Evolutionary conservation across 352 stramenopile species (phyloP).

Genomic region (Pythium coloratum): DNA sequence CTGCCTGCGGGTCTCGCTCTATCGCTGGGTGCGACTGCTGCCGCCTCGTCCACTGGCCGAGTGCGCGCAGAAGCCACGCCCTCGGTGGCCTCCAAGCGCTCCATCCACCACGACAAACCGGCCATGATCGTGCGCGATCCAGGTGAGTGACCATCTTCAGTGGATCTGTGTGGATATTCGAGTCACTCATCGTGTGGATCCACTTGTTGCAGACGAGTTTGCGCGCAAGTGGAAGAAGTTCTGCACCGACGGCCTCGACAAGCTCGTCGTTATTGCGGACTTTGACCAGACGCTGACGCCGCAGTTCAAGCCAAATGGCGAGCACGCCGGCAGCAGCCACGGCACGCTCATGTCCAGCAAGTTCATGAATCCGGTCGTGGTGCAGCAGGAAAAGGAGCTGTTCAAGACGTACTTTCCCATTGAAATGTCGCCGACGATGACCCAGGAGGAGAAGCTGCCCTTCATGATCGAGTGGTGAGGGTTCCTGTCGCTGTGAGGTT

Average conservation of each 20-base stretch:
- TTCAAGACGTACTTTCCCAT: slow-evolving; percentile 83
- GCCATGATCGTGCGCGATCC: slow-evolving; percentile 43
- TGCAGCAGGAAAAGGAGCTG: slow-evolving; percentile 29
- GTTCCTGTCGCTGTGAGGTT: no score
- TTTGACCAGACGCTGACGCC: slow-evolving; percentile 78
- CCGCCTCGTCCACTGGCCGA: background rate
- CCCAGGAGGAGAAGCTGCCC: slow-evolving; percentile 71
- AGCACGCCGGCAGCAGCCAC: slow-evolving; percentile 56
- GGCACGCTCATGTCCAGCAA: slow-evolving; percentile 50
- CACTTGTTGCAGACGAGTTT: slow-evolving; percentile 47
- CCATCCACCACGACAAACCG: slow-evolving; percentile 14
- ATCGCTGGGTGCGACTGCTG: background rate
- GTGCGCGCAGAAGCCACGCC: background rate
- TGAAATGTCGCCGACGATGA: slow-evolving; percentile 63
- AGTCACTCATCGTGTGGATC: background rate
- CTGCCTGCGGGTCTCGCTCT: slow-evolving; percentile 15
- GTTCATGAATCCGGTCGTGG: slow-evolving; percentile 40
- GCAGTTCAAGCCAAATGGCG: slow-evolving; percentile 35
- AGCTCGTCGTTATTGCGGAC: slow-evolving; percentile 71
- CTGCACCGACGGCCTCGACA: slow-evolving; percentile 51
- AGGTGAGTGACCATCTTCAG: slow-evolving; percentile 26
- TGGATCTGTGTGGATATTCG: background rate
- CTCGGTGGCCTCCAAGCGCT: slow-evolving; percentile 12
- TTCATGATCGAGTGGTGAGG: slow-evolving; percentile 71
- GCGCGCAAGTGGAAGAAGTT: slow-evolving; percentile 76